Evolutionary conservation across 2,329 filamentous ascomycete genomes (phyloP), one percentile per base, ranked within the genome.

Genomic region (Botrytis elliptica): DNA sequence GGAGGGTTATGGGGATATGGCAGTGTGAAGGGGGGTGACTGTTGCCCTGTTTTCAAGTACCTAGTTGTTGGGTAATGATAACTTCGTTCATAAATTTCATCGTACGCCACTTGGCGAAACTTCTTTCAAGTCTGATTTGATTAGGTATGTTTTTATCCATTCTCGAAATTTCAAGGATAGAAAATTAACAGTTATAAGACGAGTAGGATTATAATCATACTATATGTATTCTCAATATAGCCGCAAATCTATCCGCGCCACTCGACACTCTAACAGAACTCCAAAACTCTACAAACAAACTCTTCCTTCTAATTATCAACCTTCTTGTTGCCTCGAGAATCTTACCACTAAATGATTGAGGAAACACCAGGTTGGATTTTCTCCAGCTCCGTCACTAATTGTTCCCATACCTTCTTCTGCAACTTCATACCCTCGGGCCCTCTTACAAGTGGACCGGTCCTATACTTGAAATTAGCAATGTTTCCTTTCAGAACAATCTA

Each of bases 331-430:
- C 3, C 52, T 29, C 52, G 52, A 55, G 14, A 7, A 8, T 3
- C 3, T 5, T 55, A 18, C 52, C 14, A 18, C 6, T 55, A 29
- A 14, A 29, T 52, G 46, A 52, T 29, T 55, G 52, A 55, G 52
- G 52, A 29, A 55, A 55, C 4, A 7, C 52, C 52, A 16, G 52
- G 52, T 55, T 55, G 25, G 3, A 55, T 55, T 1, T 2, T 44
- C 16, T 74, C 72, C 42, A 74, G 40, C 20, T 46, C 7, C 20
- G 12, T 44, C 14, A 71, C 4, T n/a, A 62, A 18, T 42, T 74
- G 72, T 25, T 77, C 80, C 79, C 82, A 86, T 3, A 84, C 77
- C 71, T 79, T 81, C 65, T 78, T 77, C 72, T 82, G 82, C 82
- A 63, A 74, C 71, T 77, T 70, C 49, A 78, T 76, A 0, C 84